Conservation (phyloP, 78 protist genomes). For the Speleostelium caveatum region DNA sequence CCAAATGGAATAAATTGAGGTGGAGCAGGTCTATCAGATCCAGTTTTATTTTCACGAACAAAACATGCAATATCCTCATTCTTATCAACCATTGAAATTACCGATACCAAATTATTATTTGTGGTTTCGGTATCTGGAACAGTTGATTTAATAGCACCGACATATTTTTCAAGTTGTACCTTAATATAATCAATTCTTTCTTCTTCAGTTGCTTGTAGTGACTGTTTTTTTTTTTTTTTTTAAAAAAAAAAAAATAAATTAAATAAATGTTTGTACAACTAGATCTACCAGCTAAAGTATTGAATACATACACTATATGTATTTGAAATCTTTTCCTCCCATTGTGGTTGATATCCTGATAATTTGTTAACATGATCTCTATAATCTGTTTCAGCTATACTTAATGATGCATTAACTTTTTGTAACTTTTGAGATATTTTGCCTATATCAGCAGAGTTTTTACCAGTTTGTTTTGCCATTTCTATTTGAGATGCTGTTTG, state of each 20-base stretch:
- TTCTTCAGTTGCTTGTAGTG: slow-evolving; percentile 53
- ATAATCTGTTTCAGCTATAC: slow-evolving; percentile 22
- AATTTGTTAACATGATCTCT: slow-evolving; percentile 38
- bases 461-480: slow-evolving; percentile 29
- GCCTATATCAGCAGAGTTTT: slow-evolving; percentile 21
- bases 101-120: slow-evolving; percentile 2
- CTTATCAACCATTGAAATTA: slow-evolving; percentile 28
- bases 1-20: slow-evolving; percentile 59
- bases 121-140: slow-evolving; percentile 15
- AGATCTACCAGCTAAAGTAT: background rate
- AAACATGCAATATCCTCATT: slow-evolving; percentile 48
- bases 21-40: slow-evolving; percentile 46
- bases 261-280: no score
- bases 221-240: background rate
- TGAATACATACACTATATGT: slow-evolving; percentile 20
- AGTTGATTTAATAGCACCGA: slow-evolving; percentile 10
- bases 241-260: background rate
- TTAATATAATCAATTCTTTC: slow-evolving; percentile 66
- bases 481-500: slow-evolving; percentile 8
- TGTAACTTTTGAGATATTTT: slow-evolving; percentile 19
- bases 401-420: slow-evolving; percentile 12
- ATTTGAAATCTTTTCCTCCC: slow-evolving; percentile 44
- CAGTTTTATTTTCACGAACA: slow-evolving; percentile 50
- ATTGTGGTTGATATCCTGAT: slow-evolving; percentile 25
- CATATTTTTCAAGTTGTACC: slow-evolving; percentile 58